Evolutionary conservation across 2,329 filamentous ascomycete genomes (phyloP).

Genomic region (Gnomoniopsis sp.): DNA sequence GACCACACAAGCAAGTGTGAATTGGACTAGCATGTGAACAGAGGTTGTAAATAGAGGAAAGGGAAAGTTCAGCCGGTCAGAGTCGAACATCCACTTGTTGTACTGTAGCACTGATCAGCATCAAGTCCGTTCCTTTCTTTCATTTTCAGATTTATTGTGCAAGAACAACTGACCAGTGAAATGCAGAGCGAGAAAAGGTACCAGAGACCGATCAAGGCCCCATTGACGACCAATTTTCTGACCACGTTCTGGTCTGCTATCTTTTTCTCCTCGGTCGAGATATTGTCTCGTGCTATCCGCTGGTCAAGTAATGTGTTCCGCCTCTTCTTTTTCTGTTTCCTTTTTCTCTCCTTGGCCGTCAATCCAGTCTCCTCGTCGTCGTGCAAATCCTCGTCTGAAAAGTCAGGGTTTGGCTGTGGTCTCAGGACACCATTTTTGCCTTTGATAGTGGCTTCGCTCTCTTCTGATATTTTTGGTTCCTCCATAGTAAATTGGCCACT

Average conservation of each 20-base stretch:
- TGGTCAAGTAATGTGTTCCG: constrained; percentile 68
- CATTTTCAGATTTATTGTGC: neutral
- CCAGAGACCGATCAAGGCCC: constrained; percentile 81
- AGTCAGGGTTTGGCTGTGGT: constrained; percentile 38
- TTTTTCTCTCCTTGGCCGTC: constrained; percentile 67
- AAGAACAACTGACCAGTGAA: constrained; percentile 65
- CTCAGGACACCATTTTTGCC: constrained; percentile 17
- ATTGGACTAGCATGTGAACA: constrained; percentile 94
- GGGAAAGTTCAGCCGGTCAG: constrained; percentile 79
- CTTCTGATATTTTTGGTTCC: constrained; percentile 46
- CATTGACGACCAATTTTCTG: constrained; percentile 68
- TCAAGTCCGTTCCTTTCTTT: neutral
- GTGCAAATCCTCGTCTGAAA: constrained; percentile 69
- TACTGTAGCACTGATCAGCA: constrained; percentile 53
- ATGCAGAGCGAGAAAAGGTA: constrained; percentile 89
- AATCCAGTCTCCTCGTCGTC: constrained; percentile 90
- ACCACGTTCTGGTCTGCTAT: constrained; percentile 73
- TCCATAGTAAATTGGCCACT: constrained; percentile 29
- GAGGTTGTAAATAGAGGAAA: constrained; percentile 95
- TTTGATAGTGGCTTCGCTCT: constrained; percentile 26
- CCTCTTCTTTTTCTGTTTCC: constrained; percentile 63
- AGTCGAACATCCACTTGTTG: constrained; percentile 99
- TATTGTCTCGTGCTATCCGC: constrained; percentile 58
- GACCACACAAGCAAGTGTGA: constrained; percentile 71
- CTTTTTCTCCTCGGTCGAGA: constrained; percentile 70